A percentile compares a stretch with the other conserved stretches of the same genome.
phyloP scores from a whole-genome alignment of 768 basidiomycete species.

The Naganishia randhawae region DNA sequence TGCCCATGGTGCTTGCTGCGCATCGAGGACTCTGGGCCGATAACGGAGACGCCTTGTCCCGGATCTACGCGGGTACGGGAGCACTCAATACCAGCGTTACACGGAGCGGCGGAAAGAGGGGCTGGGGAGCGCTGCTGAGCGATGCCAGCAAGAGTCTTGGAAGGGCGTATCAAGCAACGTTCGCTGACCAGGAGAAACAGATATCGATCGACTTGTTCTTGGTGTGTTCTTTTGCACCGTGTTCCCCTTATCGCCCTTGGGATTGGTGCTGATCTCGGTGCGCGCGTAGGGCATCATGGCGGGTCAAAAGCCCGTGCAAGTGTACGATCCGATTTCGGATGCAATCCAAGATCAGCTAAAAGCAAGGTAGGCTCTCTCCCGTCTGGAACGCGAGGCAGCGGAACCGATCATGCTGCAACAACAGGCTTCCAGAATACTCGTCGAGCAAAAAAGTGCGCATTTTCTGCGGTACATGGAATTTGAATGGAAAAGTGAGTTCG shows the following conservation, averaged over 20 bases:
- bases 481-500: conserved; percentile 62
- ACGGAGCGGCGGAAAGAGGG: conserved; percentile 81
- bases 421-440: conserved; percentile 70
- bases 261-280: not conserved
- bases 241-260: not conserved
- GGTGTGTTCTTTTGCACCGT: conserved; percentile 54
- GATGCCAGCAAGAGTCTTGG: conserved; percentile 88
- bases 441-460: conserved; percentile 66
- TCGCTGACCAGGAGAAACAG: conserved; percentile 93
- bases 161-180: conserved; percentile 57
- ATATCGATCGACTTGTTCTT: conserved; percentile 91
- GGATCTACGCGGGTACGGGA: conserved; percentile 78
- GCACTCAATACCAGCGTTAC: conserved; percentile 94
- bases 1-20: conserved; percentile 56
- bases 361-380: conserved; percentile 55
- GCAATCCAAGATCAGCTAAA: conserved; percentile 69
- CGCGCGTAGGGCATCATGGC: conserved; percentile 79
- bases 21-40: conserved; percentile 95
- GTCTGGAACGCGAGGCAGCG: not conserved
- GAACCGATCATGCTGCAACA: conserved; percentile 51
- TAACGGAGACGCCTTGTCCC: conserved; percentile 50
- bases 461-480: conserved; percentile 91
- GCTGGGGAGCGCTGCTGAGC: conserved; percentile 85
- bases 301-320: conserved; percentile 77
- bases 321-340: conserved; percentile 92